Conservation (phyloP, 257 asterid species). For the Vinca minor region DNA sequence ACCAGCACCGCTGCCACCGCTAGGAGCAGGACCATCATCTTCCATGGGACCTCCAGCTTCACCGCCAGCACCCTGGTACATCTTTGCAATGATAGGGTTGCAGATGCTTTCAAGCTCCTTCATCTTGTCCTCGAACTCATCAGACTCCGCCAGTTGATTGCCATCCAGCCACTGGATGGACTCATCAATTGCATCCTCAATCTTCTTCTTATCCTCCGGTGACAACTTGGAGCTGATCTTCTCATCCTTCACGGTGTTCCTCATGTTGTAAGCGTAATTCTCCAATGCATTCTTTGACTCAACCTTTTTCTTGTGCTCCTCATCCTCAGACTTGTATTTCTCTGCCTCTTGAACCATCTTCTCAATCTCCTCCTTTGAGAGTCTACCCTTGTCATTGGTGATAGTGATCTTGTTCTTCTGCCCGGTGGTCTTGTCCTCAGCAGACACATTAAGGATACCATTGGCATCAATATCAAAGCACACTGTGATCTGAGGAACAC, state of each 20-base stretch:
- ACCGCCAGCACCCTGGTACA: slow-evolving; percentile 76
- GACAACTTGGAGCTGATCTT: slow-evolving; percentile 63
- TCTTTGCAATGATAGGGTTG: slow-evolving; percentile 77
- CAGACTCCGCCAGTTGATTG: slow-evolving; percentile 67
- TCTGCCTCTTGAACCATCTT: slow-evolving; percentile 88
- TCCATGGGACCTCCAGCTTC: slow-evolving; percentile 44
- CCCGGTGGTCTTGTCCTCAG: slow-evolving; percentile 81
- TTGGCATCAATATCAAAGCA: slow-evolving; percentile 81
- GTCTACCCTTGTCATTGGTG: slow-evolving; percentile 75
- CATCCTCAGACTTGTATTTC: slow-evolving; percentile 77
- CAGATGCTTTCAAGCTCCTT: slow-evolving; percentile 74
- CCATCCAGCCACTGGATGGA: slow-evolving; percentile 61
- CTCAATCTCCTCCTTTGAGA: slow-evolving; percentile 76
- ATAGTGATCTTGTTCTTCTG: slow-evolving; percentile 89
- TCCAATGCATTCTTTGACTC: slow-evolving; percentile 70
- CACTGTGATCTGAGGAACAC: slow-evolving; percentile 81
- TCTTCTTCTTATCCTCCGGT: slow-evolving; percentile 52
- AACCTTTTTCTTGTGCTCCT: slow-evolving; percentile 79
- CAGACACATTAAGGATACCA: slow-evolving; percentile 71
- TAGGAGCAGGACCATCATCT: slow-evolving; percentile 44
- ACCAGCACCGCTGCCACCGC: slow-evolving; percentile 48
- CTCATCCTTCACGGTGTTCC: slow-evolving; percentile 77
- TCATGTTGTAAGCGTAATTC: slow-evolving; percentile 80
- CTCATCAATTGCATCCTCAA: slow-evolving; percentile 59
- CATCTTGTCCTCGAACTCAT: slow-evolving; percentile 82